Evolutionary conservation across 371 early-diverging fungal species (phyloP).

Genomic region (Circinella umbellata): DNA sequence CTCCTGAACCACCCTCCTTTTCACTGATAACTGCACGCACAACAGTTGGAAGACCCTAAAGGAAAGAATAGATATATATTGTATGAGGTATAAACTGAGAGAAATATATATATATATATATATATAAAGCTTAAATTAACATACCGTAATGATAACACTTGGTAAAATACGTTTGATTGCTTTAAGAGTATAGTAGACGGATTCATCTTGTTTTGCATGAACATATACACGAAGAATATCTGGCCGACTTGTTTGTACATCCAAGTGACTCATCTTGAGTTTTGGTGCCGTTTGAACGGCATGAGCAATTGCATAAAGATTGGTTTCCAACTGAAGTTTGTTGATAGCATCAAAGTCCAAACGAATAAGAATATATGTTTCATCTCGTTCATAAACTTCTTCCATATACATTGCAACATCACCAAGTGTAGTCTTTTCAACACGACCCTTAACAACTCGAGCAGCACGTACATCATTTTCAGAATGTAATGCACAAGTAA

Average conservation of each 20-base stretch:
- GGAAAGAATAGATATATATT: constrained; percentile 2
- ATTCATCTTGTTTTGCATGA: constrained; percentile 66
- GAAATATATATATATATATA: neutral
- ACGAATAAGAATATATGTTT: constrained; percentile 79
- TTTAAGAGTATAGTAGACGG: constrained; percentile 80
- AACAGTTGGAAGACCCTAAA: constrained; percentile 81
- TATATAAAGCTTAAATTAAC: neutral
- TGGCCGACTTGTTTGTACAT: constrained; percentile 76
- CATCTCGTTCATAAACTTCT: constrained; percentile 80
- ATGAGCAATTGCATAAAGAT: constrained; percentile 73
- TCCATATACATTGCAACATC: constrained; percentile 94
- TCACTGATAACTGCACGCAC: constrained; percentile 90
- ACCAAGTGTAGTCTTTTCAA: constrained; percentile 89
- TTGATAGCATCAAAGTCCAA: constrained; percentile 83
- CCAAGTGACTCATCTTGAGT: constrained; percentile 79
- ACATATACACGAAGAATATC: constrained; percentile 80
- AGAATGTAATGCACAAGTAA: constrained; percentile 79
- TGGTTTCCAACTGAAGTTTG: constrained; percentile 84
- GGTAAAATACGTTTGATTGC: constrained; percentile 85
- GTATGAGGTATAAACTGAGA: neutral
- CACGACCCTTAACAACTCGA: constrained; percentile 93
- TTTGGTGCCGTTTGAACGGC: constrained; percentile 85
- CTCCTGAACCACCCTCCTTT: constrained; percentile 60
- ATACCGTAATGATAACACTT: constrained; percentile 75
- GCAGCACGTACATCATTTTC: constrained; percentile 76